These are phyloP conservation scores for Calocybe gangraenosa DNA, from an alignment of 768 basidiomycete genomes.

Conservation along the genomic window DNA sequence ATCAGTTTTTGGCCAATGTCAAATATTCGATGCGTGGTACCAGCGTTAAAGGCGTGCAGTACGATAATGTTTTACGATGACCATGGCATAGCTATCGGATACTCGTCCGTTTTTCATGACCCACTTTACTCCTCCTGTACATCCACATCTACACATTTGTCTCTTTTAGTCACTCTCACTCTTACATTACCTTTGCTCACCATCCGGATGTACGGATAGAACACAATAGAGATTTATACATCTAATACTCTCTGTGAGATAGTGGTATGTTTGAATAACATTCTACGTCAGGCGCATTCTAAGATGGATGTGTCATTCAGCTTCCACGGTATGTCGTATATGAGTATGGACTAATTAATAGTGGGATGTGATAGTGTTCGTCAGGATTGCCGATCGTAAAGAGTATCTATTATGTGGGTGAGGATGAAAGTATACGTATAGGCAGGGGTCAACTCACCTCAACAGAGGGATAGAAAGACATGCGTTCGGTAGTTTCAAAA, in stretches of 20 bases:
- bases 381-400: conserved; percentile 68
- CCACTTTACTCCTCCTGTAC: conserved; percentile 18
- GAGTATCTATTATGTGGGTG: conserved; percentile 50
- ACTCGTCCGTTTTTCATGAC: no score
- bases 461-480: conserved; percentile 87
- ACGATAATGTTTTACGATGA: conserved; percentile 67
- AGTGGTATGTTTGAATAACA: no score
- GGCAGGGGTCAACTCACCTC: conserved; percentile 50
- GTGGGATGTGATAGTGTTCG: conserved; percentile 88
- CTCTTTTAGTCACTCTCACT: conserved; percentile 24
- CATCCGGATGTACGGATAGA: conserved; percentile 25
- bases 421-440: neutral
- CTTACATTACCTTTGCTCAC: conserved; percentile 18
- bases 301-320: conserved; percentile 24
- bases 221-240: conserved; percentile 23
- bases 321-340: conserved; percentile 95
- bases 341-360: conserved; percentile 88
- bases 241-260: conserved; percentile 5
- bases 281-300: no score
- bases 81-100: neutral
- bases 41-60: conserved; percentile 71
- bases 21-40: conserved; percentile 83
- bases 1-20: conserved; percentile 81
- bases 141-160: conserved; percentile 23
- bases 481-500: conserved; percentile 57